A percentile compares a stretch with the other conserved stretches of the same genome.
These are phyloP conservation scores for Mortierella sp. DNA, from an alignment of 371 early-diverging fungal genomes.

Conservation along the genomic window DNA sequence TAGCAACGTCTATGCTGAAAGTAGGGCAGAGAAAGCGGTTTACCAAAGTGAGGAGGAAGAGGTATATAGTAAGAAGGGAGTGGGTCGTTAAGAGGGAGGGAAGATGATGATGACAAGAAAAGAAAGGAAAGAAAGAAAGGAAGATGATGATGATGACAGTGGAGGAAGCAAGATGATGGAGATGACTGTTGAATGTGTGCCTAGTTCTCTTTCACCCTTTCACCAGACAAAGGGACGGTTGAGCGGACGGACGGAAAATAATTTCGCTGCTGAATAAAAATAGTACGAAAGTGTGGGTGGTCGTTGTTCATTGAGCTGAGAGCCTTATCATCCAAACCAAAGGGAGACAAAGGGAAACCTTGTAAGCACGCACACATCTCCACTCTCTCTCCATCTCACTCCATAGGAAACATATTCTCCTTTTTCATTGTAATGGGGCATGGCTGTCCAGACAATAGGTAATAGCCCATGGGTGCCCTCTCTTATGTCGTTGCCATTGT, in stretches of 20 bases:
- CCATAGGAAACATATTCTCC: too few relatives aligned
- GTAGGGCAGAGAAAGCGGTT: not conserved
- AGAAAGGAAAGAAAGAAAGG: not conserved
- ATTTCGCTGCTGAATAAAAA: not conserved
- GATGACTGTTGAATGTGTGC: not conserved
- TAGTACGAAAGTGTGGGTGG: not conserved
- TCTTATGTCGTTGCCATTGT: too few relatives aligned
- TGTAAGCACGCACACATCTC: too few relatives aligned
- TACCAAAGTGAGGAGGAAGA: not conserved
- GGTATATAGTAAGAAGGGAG: constrained; percentile 4
- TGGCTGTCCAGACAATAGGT: too few relatives aligned
- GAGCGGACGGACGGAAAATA: constrained; percentile 1
- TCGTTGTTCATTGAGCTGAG: not conserved
- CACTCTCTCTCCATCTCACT: too few relatives aligned
- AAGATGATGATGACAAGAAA: constrained; percentile 11
- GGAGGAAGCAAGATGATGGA: not conserved
- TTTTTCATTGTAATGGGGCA: too few relatives aligned
- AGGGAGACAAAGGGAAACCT: not conserved
- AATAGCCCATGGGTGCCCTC: too few relatives aligned
- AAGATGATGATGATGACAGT: not conserved
- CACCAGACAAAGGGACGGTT: not conserved
- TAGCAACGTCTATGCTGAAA: not conserved
- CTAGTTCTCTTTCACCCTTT: too few relatives aligned
- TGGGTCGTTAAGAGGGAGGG: not conserved
- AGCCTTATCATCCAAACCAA: not conserved